Evolutionary conservation across 73 alveolate species (phyloP), one percentile per base, ranked within the genome.

Genomic region (Strombidium stylifer): DNA sequence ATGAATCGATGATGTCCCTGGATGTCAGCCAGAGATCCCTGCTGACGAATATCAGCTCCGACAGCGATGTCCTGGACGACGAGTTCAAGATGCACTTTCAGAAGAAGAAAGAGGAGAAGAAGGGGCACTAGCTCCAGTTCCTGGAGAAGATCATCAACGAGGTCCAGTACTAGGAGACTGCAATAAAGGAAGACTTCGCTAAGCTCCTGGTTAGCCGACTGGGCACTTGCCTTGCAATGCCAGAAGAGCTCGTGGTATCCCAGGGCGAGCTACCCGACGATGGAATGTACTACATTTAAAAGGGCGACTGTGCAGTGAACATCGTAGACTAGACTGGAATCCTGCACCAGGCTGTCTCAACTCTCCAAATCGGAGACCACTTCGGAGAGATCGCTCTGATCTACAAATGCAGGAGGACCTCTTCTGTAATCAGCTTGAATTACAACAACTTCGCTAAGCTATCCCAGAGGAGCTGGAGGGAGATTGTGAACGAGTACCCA

Each of bases 321-420:
- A 35, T 76, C 3, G 39, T 15, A 11, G 81, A 76, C 31, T 39
- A 42, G n/a, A n/a, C n/a, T 12, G 8, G 30, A 19, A 66, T 20
- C 27, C 27, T 40, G 2, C 15, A 27, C 0, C 55, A 68, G 35
- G 30, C 23, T 16, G 11, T 55, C 14, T 67, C 21, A 30, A 66
- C 39, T 8, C 49, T 78, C 0, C 30, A 39, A 21, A 42, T 72
- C 10, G 65, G 83, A 1, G 89, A 66, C 41, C 44, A 45, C 35
- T 78, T 78, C 30, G 89, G 89, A 4, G 89, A 78, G 24, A 67
- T 78, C 7, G 39, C 83, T 0, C 20, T 78, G 32, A 40, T 78
- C 57, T 54, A 78, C 26, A 83, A 58, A 2, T 78, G 89, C 67
- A 42, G 36, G 23, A 53, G 89, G 46, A 67, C 89, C 1, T 76